Conservation (phyloP, 768 basidiomycete genomes). For the Lactarius psammicola region DNA sequence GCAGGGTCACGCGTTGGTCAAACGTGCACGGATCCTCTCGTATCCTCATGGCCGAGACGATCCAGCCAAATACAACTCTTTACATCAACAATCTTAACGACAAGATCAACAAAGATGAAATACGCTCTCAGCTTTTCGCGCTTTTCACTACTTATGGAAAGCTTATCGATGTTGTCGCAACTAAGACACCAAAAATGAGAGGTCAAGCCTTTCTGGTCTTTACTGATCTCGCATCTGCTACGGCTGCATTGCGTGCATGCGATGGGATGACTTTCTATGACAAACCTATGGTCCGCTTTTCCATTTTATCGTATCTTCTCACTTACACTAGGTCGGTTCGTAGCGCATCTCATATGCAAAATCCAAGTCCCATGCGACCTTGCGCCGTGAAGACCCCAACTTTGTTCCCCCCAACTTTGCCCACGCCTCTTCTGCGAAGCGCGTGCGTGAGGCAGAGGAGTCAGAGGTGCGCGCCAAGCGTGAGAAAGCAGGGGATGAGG, state of each 20-base stretch:
- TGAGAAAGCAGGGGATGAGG: conserved; percentile 54
- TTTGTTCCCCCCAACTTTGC: conserved; percentile 72
- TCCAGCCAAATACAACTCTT: conserved; percentile 81
- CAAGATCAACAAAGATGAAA: conserved; percentile 88
- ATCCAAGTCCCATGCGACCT: conserved; percentile 82
- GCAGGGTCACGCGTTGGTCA: neutral
- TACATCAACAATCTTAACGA: conserved; percentile 94
- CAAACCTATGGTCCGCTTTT: conserved; percentile 76
- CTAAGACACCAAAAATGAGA: conserved; percentile 79
- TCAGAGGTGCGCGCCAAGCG: conserved; percentile 56
- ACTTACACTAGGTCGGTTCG: conserved; percentile 21
- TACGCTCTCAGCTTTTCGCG: conserved; percentile 75
- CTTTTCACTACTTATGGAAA: conserved; percentile 94
- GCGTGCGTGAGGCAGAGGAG: conserved; percentile 60
- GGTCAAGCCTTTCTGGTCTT: conserved; percentile 98
- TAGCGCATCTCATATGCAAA: conserved; percentile 93
- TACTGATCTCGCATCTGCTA: conserved; percentile 85
- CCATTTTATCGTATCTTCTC: conserved; percentile 17
- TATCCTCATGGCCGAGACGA: conserved; percentile 43
- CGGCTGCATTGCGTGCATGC: conserved; percentile 88
- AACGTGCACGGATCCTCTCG: conserved; percentile 20
- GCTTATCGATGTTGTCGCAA: conserved; percentile 89
- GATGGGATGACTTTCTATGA: conserved; percentile 93
- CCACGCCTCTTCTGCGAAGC: conserved; percentile 58
- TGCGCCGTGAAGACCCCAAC: conserved; percentile 72